phyloP scores from a whole-genome alignment of 768 basidiomycete genomes.

The Rhizopogon salebrosus region DNA sequence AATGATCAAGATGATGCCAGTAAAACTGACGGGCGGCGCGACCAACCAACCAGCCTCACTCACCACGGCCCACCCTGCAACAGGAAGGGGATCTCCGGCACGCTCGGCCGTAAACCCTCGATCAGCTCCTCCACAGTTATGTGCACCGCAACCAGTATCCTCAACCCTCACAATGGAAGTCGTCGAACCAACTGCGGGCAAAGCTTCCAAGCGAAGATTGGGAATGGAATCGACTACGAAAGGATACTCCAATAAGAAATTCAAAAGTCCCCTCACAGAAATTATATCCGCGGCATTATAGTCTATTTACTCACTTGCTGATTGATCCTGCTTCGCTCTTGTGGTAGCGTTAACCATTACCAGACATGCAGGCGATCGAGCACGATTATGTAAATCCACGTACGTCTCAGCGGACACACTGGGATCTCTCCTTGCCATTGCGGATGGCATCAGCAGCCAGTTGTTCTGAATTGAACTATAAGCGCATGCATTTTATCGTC shows the following conservation, averaged over 20 bases:
- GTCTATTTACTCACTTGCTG: not conserved
- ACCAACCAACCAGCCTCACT: not conserved
- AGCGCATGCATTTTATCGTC: too few species aligned
- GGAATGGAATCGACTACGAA: constrained; percentile 51
- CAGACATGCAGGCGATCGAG: not conserved
- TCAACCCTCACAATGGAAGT: not conserved
- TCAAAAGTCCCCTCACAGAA: constrained; percentile 45
- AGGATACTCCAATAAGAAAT: constrained; percentile 66
- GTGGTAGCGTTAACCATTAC: not conserved
- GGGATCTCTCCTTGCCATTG: not conserved
- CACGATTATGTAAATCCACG: not conserved
- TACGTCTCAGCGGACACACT: not conserved
- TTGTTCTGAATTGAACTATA: not conserved
- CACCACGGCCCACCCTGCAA: not conserved
- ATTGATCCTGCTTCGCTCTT: not conserved
- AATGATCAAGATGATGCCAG: not conserved
- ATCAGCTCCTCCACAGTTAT: not conserved
- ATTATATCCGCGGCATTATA: not conserved
- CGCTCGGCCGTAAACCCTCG: not conserved
- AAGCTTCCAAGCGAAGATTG: constrained; percentile 46
- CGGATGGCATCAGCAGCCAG: not conserved
- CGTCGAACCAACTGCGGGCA: constrained; percentile 8
- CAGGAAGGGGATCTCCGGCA: not conserved
- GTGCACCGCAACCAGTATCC: not conserved
- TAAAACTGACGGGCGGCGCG: not conserved